Evolutionary conservation across 1,139 yeast species (phyloP).

Genomic region (Taphrina sp.): DNA sequence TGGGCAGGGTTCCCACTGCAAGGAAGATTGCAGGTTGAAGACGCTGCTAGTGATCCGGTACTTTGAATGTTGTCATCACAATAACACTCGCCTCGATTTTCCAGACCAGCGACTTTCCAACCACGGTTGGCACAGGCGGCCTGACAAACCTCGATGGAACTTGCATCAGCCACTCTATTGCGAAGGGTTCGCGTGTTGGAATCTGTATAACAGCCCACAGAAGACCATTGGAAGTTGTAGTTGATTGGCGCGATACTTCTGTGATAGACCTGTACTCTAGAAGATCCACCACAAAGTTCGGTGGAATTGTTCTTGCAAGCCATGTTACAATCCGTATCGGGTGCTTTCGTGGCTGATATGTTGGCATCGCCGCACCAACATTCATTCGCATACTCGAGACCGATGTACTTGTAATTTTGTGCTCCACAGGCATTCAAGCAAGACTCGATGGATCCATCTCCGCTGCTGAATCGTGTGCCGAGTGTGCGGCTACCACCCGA

Average conservation of each 20-base stretch:
- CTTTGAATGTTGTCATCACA: not conserved
- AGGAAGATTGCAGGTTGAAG: not conserved
- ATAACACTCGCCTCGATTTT: not conserved
- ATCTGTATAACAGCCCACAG: not conserved
- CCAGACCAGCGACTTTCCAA: not conserved
- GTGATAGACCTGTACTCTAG: slow-evolving; percentile 1
- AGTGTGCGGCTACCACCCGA: not conserved
- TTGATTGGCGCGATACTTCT: not conserved
- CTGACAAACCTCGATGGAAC: not conserved
- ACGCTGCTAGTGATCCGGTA: not conserved
- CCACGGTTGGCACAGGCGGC: not conserved
- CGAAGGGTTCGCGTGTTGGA: not conserved
- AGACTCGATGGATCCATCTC: not conserved
- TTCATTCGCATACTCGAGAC: slow-evolving; percentile 26
- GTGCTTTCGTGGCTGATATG: not conserved
- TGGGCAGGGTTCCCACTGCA: not conserved
- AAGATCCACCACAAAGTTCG: slow-evolving; percentile 20
- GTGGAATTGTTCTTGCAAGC: slow-evolving; percentile 23
- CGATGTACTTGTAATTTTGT: slow-evolving; percentile 16
- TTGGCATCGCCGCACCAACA: slow-evolving; percentile 27
- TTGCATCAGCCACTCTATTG: not conserved
- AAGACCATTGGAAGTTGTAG: not conserved
- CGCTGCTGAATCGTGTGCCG: not conserved
- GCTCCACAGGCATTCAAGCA: slow-evolving; percentile 8
- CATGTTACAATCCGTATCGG: slow-evolving; percentile 11